Percentiles rank a stretch among this genome's conserved stretches.
Conservation (phyloP, 306 rosid genomes). For the Erythrophleum fordii region DNA sequence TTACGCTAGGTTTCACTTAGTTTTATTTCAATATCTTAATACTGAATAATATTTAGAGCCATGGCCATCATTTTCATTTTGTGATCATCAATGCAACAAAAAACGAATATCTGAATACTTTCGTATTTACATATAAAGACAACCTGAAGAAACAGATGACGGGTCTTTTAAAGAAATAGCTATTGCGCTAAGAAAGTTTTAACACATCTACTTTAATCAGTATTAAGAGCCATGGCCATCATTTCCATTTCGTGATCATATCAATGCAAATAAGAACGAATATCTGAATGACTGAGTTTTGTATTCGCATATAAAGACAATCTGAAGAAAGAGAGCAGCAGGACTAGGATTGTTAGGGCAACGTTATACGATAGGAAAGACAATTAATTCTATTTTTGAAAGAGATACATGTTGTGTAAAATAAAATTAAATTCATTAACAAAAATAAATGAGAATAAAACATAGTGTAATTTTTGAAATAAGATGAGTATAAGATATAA, state of each 20-base stretch:
- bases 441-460: too few relatives aligned
- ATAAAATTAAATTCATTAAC: too few relatives aligned
- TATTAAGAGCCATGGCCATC: background rate
- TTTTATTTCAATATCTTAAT: too few relatives aligned
- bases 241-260: background rate
- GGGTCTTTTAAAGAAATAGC: conserved; percentile 30
- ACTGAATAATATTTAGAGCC: too few relatives aligned
- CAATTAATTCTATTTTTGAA: too few relatives aligned
- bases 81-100: background rate
- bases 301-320: conserved; percentile 34
- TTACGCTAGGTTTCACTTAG: too few relatives aligned
- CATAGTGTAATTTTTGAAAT: too few relatives aligned
- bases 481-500: too few relatives aligned
- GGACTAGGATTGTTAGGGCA: too few relatives aligned
- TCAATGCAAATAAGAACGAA: background rate
- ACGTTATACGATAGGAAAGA: too few relatives aligned
- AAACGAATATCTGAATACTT: background rate
- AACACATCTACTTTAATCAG: background rate
- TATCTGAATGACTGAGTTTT: background rate
- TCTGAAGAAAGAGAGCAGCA: conserved; percentile 62
- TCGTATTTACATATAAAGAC: conserved; percentile 32
- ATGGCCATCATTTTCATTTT: background rate
- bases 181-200: background rate
- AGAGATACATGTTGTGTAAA: too few relatives aligned
- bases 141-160: conserved; percentile 52